Evolutionary conservation across 768 basidiomycete genomes (phyloP).

Genomic region (Lyophyllum atratum): DNA sequence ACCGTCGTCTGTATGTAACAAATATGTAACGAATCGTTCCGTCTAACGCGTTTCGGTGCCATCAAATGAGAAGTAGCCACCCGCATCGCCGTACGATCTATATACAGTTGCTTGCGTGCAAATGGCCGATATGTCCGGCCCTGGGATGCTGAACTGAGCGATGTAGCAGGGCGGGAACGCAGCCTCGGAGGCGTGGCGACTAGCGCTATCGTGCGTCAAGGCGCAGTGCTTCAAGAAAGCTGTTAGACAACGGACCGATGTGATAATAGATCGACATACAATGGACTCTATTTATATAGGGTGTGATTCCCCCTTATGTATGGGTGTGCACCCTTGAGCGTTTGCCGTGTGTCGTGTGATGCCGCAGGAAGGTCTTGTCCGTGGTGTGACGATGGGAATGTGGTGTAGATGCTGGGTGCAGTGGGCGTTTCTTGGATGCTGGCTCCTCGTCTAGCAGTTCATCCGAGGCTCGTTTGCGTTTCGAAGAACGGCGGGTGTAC

Average conservation of each 20-base stretch:
- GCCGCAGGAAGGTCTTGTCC: slow-evolving; percentile 2
- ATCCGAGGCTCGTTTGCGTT: slow-evolving; percentile 50
- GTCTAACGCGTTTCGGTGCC: not conserved
- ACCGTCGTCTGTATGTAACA: slow-evolving; percentile 7
- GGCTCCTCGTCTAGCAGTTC: slow-evolving; percentile 14
- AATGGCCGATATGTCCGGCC: not conserved
- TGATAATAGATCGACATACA: not conserved
- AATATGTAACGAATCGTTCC: slow-evolving; percentile 1
- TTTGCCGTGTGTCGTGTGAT: slow-evolving; percentile 13
- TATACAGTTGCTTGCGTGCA: not conserved
- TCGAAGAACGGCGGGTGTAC: slow-evolving; percentile 44
- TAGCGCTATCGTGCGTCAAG: not conserved
- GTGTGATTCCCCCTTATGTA: slow-evolving; percentile 6
- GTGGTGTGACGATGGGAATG: slow-evolving; percentile 6
- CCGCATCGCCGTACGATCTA: slow-evolving; percentile 4
- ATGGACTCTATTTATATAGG: slow-evolving; percentile 1
- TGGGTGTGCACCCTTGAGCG: slow-evolving; percentile 18
- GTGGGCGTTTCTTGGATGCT: slow-evolving; percentile 18
- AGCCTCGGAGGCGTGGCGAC: not conserved
- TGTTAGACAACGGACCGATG: slow-evolving; percentile 10
- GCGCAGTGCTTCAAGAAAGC: not conserved
- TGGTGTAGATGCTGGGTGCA: slow-evolving; percentile 2
- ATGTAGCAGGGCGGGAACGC: not conserved
- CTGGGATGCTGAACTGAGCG: not conserved
- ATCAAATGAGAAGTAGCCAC: not conserved